Evolutionary conservation across 108 stramenopile species (phyloP).

Genomic region (Craspedostauros australis): DNA sequence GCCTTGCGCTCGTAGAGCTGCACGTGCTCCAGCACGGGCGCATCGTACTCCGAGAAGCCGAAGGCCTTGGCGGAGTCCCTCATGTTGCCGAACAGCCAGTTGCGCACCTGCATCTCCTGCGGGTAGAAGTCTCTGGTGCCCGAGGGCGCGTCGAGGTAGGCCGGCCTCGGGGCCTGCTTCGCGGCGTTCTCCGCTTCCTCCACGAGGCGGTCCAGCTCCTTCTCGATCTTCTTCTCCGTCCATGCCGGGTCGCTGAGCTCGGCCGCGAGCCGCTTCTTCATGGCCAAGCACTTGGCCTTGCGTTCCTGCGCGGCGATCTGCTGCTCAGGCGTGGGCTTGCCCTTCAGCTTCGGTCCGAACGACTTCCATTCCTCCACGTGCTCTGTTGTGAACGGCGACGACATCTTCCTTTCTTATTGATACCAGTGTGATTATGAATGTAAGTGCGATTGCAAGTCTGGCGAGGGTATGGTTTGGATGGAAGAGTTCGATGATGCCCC

Average conservation of each 20-base stretch:
- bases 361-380: slow-evolving; percentile 37
- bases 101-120: slow-evolving; percentile 79
- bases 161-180: slow-evolving; percentile 4
- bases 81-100: slow-evolving; percentile 90
- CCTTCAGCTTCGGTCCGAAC: slow-evolving; percentile 43
- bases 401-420: slow-evolving; percentile 4
- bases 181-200: slow-evolving; percentile 14
- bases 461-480: too few species aligned
- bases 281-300: slow-evolving; percentile 34
- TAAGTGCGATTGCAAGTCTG: too few species aligned
- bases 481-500: too few species aligned
- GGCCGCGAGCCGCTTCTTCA: slow-evolving; percentile 25
- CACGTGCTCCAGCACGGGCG: slow-evolving; percentile 90
- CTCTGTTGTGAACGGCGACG: slow-evolving; percentile 32
- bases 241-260: slow-evolving; percentile 31
- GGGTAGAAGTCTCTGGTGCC: slow-evolving; percentile 97
- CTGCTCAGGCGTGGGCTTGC: slow-evolving; percentile 35
- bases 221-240: slow-evolving; percentile 46
- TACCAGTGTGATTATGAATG: too few species aligned
- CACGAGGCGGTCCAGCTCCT: slow-evolving; percentile 40
- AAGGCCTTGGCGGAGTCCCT: slow-evolving; percentile 65
- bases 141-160: slow-evolving; percentile 63
- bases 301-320: slow-evolving; percentile 25
- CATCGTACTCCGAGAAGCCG: slow-evolving; percentile 95
- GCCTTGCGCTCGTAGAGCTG: slow-evolving; percentile 92